Conservation (phyloP, 2,329 filamentous ascomycete genomes). For the Phialocephala subalpina region DNA sequence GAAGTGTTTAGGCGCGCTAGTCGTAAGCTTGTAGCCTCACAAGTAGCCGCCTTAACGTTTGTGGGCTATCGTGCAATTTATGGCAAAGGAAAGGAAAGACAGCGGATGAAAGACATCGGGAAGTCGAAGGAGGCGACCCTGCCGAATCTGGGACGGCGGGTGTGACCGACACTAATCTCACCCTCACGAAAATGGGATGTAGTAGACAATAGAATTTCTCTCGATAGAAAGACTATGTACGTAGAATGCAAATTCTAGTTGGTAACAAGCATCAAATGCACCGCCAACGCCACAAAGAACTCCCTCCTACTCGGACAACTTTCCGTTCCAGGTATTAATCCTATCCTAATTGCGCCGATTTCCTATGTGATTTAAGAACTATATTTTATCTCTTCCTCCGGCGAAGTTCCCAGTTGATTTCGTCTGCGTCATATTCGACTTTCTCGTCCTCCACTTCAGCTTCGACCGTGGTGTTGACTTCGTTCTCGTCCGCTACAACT, state of each 20-base stretch:
- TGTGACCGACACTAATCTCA: not conserved
- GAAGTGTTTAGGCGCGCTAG: not conserved
- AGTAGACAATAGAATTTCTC: not conserved
- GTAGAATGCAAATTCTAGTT: not conserved
- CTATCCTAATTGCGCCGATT: slow-evolving; percentile 5
- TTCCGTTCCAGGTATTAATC: slow-evolving; percentile 5
- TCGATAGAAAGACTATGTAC: not conserved
- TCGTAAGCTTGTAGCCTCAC: not conserved
- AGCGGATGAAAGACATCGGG: too few relatives aligned
- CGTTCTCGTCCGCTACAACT: slow-evolving; percentile 19
- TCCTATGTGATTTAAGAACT: not conserved
- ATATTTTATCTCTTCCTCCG: slow-evolving; percentile 26
- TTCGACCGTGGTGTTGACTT: slow-evolving; percentile 17
- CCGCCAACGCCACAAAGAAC: slow-evolving; percentile 5
- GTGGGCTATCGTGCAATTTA: too few relatives aligned
- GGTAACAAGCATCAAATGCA: not conserved
- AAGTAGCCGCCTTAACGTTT: too few relatives aligned
- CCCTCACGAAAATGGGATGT: not conserved
- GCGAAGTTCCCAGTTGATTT: slow-evolving; percentile 39
- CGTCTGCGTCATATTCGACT: not conserved
- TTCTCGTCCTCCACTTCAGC: slow-evolving; percentile 18
- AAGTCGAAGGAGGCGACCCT: too few relatives aligned
- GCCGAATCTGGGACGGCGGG: not conserved
- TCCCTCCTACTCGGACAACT: not conserved
- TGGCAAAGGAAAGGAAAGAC: too few relatives aligned